Conservation (phyloP, 202 grass and related monocot species). For the Eragrostis tef region DNA sequence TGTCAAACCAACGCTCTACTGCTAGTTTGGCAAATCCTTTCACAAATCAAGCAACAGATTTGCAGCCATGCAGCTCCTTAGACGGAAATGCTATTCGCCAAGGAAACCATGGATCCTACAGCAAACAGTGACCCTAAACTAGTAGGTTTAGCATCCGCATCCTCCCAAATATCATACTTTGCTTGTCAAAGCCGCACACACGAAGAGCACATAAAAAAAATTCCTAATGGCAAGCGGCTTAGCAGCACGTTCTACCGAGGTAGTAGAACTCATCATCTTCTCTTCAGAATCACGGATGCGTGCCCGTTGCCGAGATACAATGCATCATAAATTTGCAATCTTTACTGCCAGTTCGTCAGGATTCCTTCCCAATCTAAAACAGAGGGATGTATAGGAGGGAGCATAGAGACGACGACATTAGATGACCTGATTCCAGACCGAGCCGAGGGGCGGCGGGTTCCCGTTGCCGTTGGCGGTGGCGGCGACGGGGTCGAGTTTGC, state of each 20-base stretch:
- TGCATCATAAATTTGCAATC: neutral
- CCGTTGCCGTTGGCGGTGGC: conserved; percentile 45
- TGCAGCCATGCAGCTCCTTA: neutral
- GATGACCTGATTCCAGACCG: conserved; percentile 92
- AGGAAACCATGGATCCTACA: neutral
- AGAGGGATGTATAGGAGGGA: neutral
- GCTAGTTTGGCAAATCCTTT: neutral
- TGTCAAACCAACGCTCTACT: neutral
- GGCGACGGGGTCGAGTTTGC: conserved; percentile 64
- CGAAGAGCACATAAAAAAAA: neutral
- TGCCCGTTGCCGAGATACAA: neutral
- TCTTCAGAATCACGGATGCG: neutral
- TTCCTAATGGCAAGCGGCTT: neutral
- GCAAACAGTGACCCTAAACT: neutral
- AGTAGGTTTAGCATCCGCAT: neutral
- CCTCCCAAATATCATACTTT: neutral
- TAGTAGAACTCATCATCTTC: neutral
- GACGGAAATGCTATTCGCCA: neutral
- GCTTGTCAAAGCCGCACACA: neutral
- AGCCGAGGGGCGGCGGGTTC: conserved; percentile 68
- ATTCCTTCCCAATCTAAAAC: neutral
- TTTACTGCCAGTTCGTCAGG: neutral
- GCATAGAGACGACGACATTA: neutral
- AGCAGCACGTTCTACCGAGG: neutral
- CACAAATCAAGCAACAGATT: neutral